Evolutionary conservation across 2,329 filamentous ascomycete genomes (phyloP).

Genomic region (Trichoderma sp.): DNA sequence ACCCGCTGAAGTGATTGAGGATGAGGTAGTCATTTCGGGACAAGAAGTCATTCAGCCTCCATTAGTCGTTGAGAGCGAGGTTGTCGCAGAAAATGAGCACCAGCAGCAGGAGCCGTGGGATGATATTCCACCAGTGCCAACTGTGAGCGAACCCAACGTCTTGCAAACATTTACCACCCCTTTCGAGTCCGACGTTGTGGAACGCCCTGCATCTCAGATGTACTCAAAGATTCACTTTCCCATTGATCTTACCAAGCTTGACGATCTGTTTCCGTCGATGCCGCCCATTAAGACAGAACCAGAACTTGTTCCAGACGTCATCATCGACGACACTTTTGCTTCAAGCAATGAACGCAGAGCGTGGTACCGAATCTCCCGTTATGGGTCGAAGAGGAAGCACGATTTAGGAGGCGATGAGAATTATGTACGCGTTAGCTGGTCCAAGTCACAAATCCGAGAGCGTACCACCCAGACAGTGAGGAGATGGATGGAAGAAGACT

Average conservation of each 20-base stretch:
- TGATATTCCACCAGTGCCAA: background rate
- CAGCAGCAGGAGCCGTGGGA: background rate
- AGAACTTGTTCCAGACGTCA: slow-evolving; percentile 42
- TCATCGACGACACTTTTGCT: slow-evolving; percentile 52
- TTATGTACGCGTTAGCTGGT: slow-evolving; percentile 59
- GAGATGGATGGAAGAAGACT: slow-evolving; percentile 65
- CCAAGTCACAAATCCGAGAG: slow-evolving; percentile 49
- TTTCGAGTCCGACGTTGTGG: background rate
- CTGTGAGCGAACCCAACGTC: background rate
- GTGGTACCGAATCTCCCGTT: slow-evolving; percentile 64
- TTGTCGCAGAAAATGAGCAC: background rate
- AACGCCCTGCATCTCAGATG: background rate
- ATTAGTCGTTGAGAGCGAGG: background rate
- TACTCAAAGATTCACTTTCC: slow-evolving; percentile 24
- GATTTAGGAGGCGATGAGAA: slow-evolving; percentile 56
- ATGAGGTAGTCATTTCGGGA: background rate
- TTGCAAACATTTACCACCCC: background rate
- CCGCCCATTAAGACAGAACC: slow-evolving; percentile 29
- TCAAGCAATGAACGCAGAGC: slow-evolving; percentile 57
- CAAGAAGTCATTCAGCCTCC: background rate
- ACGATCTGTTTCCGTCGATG: slow-evolving; percentile 33
- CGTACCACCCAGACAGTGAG: slow-evolving; percentile 58
- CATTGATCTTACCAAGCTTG: slow-evolving; percentile 36
- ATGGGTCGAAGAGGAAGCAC: slow-evolving; percentile 56
- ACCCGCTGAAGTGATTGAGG: background rate